phyloP scores from a whole-genome alignment of 805 yeast species.

The Lachancea waltii region DNA sequence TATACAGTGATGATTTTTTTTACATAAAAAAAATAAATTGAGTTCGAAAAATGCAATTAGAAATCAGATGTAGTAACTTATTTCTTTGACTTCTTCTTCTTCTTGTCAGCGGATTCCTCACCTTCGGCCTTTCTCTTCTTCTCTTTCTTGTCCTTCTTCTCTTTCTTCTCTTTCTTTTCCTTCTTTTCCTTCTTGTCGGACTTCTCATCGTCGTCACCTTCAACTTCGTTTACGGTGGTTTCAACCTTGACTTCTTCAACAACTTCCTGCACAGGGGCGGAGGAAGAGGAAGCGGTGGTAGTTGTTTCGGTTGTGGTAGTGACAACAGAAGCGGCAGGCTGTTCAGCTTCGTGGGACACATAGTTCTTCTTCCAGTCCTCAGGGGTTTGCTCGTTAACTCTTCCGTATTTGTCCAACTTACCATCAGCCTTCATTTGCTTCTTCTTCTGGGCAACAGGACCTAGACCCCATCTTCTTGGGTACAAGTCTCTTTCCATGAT shows the following conservation, averaged over 20 bases:
- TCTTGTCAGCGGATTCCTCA: constrained; percentile 29
- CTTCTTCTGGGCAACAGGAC: constrained; percentile 98
- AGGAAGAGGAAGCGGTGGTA: constrained; percentile 11
- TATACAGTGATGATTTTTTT: constrained; percentile 7
- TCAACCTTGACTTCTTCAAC: constrained; percentile 32
- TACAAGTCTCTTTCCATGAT: constrained; percentile 99
- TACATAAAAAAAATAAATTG: constrained; percentile 3
- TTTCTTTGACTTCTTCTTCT: constrained; percentile 40
- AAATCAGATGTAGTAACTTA: constrained; percentile 16
- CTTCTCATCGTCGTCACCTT: constrained; percentile 51
- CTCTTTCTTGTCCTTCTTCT: constrained; percentile 49
- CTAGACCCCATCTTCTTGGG: constrained; percentile 99
- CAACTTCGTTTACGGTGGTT: constrained; percentile 39
- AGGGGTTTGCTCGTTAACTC: constrained; percentile 91
- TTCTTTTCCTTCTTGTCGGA: constrained; percentile 57
- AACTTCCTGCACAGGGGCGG: constrained; percentile 45
- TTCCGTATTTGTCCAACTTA: constrained; percentile 92
- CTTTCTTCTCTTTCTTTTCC: constrained; percentile 48
- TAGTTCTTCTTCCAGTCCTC: constrained; percentile 83
- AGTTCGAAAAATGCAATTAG: constrained; percentile 6
- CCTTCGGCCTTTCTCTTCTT: constrained; percentile 34
- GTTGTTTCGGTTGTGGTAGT: constrained; percentile 35
- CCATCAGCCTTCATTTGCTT: constrained; percentile 97
- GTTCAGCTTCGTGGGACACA: constrained; percentile 58
- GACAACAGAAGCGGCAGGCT: constrained; percentile 34